A percentile compares a stretch with the other conserved stretches of the same genome.
These are phyloP conservation scores for Crepidotus variabilis DNA, from an alignment of 768 basidiomycete genomes.

Conservation along the genomic window DNA sequence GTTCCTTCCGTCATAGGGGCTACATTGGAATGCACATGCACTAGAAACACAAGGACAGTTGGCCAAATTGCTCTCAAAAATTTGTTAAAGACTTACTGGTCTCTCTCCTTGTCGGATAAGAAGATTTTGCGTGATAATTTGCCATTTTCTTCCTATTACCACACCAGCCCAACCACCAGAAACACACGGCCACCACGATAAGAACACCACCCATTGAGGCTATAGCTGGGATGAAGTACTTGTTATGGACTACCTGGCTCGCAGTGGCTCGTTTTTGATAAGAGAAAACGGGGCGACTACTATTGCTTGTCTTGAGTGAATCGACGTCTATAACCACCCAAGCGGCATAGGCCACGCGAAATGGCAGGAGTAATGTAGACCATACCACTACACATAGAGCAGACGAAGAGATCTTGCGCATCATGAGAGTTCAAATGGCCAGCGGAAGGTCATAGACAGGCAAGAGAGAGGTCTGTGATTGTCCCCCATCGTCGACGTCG, in stretches of 20 bases:
- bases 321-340: neutral
- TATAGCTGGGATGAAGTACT: slow-evolving; percentile 12
- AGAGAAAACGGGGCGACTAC: neutral
- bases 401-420: neutral
- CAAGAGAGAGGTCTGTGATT: neutral
- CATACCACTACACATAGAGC: neutral
- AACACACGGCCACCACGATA: slow-evolving; percentile 7
- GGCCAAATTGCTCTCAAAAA: neutral
- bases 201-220: slow-evolving; percentile 9
- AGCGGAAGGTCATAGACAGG: neutral
- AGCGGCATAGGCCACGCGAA: neutral
- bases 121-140: neutral
- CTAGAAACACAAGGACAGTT: neutral
- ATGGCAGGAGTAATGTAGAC: neutral
- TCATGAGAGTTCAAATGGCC: neutral
- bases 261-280: slow-evolving; percentile 3
- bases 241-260: slow-evolving; percentile 11
- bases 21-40: neutral
- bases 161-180: neutral
- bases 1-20: neutral
- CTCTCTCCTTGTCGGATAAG: neutral
- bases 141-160: neutral
- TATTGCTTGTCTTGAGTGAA: neutral
- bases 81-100: neutral
- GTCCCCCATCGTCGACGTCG: neutral